These are phyloP conservation scores for Sugiyamaella sp. DNA, from an alignment of 1,139 yeast species.

Conservation along the genomic window DNA sequence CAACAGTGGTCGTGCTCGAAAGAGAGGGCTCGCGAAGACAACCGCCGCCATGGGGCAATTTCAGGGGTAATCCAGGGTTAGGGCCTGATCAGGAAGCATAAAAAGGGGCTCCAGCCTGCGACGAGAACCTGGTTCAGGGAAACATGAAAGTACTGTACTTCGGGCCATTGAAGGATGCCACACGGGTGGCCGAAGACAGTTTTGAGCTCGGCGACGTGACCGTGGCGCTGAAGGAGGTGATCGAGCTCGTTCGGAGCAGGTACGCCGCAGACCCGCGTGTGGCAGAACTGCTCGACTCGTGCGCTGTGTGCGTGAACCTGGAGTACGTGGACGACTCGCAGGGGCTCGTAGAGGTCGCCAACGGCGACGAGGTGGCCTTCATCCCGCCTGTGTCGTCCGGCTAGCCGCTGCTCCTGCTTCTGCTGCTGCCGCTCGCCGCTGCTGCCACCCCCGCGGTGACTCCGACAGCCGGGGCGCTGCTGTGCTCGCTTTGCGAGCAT, in stretches of 20 bases:
- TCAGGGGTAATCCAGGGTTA: neutral
- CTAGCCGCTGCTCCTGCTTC: too few relatives aligned
- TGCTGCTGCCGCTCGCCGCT: too few relatives aligned
- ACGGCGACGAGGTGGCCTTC: conserved; percentile 42
- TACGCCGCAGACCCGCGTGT: conserved; percentile 14
- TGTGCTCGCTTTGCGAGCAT: too few relatives aligned
- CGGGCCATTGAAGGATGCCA: conserved; percentile 30
- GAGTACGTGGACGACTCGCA: conserved; percentile 39
- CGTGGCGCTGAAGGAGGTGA: neutral
- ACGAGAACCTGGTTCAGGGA: too few relatives aligned
- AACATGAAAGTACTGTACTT: conserved; percentile 31
- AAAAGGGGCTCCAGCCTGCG: too few relatives aligned
- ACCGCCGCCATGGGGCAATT: neutral
- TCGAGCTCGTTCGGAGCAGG: neutral
- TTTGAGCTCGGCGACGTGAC: neutral
- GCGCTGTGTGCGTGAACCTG: conserved; percentile 42
- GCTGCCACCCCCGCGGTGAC: too few relatives aligned
- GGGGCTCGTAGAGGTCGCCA: conserved; percentile 23
- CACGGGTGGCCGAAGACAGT: conserved; percentile 14
- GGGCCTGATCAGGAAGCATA: too few relatives aligned
- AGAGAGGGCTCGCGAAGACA: too few relatives aligned
- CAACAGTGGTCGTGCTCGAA: too few relatives aligned
- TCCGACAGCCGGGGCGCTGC: too few relatives aligned
- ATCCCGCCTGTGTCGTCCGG: conserved; percentile 49
- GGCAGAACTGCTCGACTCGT: conserved; percentile 33